Conservation (phyloP, 1,139 yeast genomes). For the Yamadazyma atlantica region DNA sequence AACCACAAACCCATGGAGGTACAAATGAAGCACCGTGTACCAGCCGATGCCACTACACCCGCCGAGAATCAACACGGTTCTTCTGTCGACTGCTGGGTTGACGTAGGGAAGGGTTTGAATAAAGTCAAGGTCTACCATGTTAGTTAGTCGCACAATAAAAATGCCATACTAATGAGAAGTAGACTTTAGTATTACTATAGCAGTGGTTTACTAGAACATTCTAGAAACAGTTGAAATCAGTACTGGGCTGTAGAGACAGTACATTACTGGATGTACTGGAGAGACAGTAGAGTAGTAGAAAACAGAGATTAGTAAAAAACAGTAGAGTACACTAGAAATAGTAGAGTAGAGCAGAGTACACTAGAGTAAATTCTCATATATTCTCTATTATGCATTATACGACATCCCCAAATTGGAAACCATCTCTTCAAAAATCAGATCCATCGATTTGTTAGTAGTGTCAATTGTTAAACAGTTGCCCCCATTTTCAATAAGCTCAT, state of each 20-base stretch:
- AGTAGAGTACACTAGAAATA: too few relatives aligned
- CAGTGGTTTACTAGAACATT: too few relatives aligned
- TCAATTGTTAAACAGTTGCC: constrained; percentile 40
- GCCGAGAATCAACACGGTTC: constrained; percentile 73
- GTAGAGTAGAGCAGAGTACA: too few relatives aligned
- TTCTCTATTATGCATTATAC: constrained; percentile 1
- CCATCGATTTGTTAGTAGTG: constrained; percentile 40
- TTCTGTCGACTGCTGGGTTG: constrained; percentile 42
- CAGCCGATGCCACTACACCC: constrained; percentile 83
- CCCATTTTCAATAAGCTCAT: constrained; percentile 37
- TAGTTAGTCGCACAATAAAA: too few relatives aligned
- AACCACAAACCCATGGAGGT: constrained; percentile 73
- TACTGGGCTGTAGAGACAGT: too few relatives aligned
- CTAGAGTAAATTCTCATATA: too few relatives aligned
- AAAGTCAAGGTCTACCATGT: constrained; percentile 20
- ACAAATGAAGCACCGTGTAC: constrained; percentile 71
- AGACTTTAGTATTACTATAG: too few relatives aligned
- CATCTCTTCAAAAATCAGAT: constrained; percentile 25
- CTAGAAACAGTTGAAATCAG: too few relatives aligned
- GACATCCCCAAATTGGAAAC: constrained; percentile 5
- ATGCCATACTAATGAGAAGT: too few relatives aligned
- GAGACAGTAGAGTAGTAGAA: too few relatives aligned
- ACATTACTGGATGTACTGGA: too few relatives aligned
- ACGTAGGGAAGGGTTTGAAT: constrained; percentile 32
- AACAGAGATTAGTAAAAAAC: too few relatives aligned